phyloP scores from a whole-genome alignment of 176 grass and related monocot species.

The Carex kokanica region DNA sequence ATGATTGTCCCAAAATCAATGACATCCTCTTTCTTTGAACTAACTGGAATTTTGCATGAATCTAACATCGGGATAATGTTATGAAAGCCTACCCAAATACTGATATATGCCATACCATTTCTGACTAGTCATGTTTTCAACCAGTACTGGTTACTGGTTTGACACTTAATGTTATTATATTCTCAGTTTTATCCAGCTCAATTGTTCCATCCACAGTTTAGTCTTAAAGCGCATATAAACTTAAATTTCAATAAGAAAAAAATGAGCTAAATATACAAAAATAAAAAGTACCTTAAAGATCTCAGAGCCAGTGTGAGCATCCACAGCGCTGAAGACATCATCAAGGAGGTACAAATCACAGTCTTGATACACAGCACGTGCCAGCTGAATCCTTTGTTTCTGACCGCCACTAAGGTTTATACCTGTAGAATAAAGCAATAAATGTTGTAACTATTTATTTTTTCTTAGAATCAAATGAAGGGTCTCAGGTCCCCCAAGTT shows the following conservation, averaged over 20 bases:
- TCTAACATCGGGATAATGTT: neutral
- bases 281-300: constrained; percentile 65
- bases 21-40: neutral
- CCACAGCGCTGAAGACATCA: constrained; percentile 93
- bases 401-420: constrained; percentile 97
- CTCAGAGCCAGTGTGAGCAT: constrained; percentile 78
- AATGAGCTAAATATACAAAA: neutral
- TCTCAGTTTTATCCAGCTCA: neutral
- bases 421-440: constrained; percentile 2
- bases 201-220: neutral
- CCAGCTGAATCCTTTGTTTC: constrained; percentile 96
- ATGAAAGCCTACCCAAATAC: neutral
- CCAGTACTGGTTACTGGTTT: neutral
- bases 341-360: constrained; percentile 87
- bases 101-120: constrained; percentile 1
- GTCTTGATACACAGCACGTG: constrained; percentile 90
- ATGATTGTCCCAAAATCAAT: neutral
- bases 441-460: neutral
- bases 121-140: neutral
- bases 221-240: neutral
- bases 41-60: neutral
- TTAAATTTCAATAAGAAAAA: neutral
- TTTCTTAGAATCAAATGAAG: neutral
- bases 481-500: neutral
- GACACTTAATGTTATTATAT: neutral